These are phyloP conservation scores for Fennellomyces sp. DNA, from an alignment of 371 early-diverging fungal species.

Conservation along the genomic window DNA sequence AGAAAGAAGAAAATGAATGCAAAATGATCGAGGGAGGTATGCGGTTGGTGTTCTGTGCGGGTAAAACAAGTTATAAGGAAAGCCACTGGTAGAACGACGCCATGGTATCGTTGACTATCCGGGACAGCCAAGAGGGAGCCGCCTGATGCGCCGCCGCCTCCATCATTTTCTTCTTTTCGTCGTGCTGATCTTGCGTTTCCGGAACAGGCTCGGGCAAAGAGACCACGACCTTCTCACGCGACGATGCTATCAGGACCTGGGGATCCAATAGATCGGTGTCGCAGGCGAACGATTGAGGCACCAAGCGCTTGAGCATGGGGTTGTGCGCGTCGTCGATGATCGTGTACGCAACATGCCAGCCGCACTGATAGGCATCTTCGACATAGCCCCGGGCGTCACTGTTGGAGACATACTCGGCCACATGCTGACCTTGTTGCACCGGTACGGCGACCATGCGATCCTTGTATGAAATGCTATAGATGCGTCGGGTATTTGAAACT, in stretches of 20 bases:
- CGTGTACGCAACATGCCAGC: constrained; percentile 16
- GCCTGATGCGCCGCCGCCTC: neutral
- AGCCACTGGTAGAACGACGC: neutral
- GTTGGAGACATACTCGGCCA: neutral
- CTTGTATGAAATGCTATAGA: constrained; percentile 27
- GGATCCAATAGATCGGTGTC: constrained; percentile 21
- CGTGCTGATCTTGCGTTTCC: neutral
- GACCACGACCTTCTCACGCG: constrained; percentile 11
- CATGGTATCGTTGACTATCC: constrained; percentile 1
- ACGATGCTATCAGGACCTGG: constrained; percentile 10
- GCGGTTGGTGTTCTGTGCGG: neutral
- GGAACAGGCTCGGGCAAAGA: neutral
- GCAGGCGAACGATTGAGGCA: constrained; percentile 14
- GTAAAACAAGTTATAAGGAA: neutral
- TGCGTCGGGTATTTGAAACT: constrained; percentile 12
- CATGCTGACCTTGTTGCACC: neutral
- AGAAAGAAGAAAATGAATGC: constrained; percentile 89
- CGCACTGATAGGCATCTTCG: constrained; percentile 1
- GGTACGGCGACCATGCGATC: constrained; percentile 11
- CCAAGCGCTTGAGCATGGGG: neutral
- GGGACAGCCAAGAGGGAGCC: neutral
- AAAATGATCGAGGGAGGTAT: constrained; percentile 61
- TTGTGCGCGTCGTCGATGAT: neutral
- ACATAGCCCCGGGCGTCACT: neutral
- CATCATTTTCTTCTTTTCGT: constrained; percentile 10